Evolutionary conservation across 306 rosid genomes (phyloP).

Genomic region (Albizia julibrissin): DNA sequence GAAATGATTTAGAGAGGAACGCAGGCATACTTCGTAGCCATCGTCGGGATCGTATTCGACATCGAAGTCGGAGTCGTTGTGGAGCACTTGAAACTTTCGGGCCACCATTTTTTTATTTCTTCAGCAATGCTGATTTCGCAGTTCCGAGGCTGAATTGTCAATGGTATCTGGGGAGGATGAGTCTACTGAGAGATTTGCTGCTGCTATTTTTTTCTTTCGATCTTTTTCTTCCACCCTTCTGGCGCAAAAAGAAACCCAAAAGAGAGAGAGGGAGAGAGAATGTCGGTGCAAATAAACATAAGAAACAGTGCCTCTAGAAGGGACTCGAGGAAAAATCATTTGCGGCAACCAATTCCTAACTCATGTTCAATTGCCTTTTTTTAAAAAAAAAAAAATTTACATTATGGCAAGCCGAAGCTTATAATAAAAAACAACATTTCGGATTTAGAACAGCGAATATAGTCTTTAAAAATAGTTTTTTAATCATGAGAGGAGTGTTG

Average conservation of each 20-base stretch:
- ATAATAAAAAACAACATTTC: too few relatives aligned
- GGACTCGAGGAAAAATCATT: too few relatives aligned
- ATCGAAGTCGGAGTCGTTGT: constrained; percentile 49
- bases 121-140: neutral
- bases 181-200: neutral
- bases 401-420: too few relatives aligned
- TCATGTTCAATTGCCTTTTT: too few relatives aligned
- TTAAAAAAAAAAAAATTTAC: too few relatives aligned
- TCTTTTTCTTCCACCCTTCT: neutral
- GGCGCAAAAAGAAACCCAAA: neutral
- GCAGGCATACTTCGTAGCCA: constrained; percentile 60
- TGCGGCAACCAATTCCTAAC: too few relatives aligned
- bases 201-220: neutral
- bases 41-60: constrained; percentile 71
- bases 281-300: neutral
- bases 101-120: constrained; percentile 47
- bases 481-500: too few relatives aligned
- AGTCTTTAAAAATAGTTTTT: too few relatives aligned
- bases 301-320: neutral
- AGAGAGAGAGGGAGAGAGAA: too few relatives aligned
- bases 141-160: neutral
- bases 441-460: too few relatives aligned
- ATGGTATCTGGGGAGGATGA: neutral
- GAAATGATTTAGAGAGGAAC: neutral
- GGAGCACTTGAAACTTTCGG: constrained; percentile 61